These are phyloP conservation scores for Naumovozyma baii DNA, from an alignment of 805 yeast species.

Conservation along the genomic window DNA sequence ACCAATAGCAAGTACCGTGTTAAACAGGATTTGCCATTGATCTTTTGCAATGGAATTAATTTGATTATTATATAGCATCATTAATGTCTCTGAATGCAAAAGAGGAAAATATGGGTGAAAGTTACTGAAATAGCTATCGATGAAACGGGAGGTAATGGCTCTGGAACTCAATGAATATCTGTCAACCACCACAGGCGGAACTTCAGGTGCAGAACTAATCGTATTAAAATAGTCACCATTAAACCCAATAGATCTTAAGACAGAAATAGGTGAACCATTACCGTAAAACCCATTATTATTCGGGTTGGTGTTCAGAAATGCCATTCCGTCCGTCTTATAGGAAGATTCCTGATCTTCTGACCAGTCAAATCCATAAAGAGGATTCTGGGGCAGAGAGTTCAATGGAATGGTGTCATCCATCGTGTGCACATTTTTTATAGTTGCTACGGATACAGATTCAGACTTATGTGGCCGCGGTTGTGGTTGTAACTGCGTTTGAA, in stretches of 20 bases:
- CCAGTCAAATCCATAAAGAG: conserved; percentile 51
- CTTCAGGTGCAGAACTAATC: not conserved
- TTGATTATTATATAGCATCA: conserved; percentile 35
- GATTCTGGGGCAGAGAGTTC: conserved; percentile 36
- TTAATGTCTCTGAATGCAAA: conserved; percentile 44
- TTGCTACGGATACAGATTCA: too few species aligned
- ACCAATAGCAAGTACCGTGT: conserved; percentile 56
- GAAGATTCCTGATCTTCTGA: conserved; percentile 33
- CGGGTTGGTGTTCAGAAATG: conserved; percentile 42
- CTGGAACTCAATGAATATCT: conserved; percentile 8
- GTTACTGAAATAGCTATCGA: conserved; percentile 45
- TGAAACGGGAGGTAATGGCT: conserved; percentile 22
- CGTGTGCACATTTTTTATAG: not conserved
- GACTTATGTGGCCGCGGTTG: not conserved
- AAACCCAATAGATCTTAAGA: conserved; percentile 39
- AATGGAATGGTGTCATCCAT: not conserved
- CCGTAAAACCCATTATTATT: conserved; percentile 59
- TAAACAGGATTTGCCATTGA: conserved; percentile 43
- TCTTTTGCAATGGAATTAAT: conserved; percentile 35
- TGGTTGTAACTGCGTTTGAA: too few species aligned
- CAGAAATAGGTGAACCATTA: conserved; percentile 49
- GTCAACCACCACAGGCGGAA: conserved; percentile 2
- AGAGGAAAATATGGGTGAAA: conserved; percentile 58
- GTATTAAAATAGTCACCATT: conserved; percentile 18
- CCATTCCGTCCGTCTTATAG: conserved; percentile 48